phyloP scores from a whole-genome alignment of 2,329 filamentous ascomycete genomes.

The Sphaerulina vaccinii region DNA sequence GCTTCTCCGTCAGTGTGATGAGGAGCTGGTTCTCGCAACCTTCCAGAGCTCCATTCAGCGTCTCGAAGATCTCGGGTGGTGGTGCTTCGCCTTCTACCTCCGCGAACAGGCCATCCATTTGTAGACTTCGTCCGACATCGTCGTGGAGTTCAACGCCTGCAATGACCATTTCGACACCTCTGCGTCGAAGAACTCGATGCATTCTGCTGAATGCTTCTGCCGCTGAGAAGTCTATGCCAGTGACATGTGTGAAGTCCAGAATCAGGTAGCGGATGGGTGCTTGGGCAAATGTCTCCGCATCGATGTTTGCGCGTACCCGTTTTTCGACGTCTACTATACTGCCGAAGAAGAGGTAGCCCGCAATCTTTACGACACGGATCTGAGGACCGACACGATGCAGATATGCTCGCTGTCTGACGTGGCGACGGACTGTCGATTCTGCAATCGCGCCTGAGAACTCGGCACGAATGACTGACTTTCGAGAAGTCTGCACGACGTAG shows the following conservation, averaged over 20 bases:
- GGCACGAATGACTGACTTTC: conserved; percentile 82
- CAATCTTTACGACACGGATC: conserved; percentile 86
- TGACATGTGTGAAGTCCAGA: conserved; percentile 84
- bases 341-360: conserved; percentile 96
- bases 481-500: conserved; percentile 86
- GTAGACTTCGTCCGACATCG: conserved; percentile 72
- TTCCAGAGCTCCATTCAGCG: conserved; percentile 90
- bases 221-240: conserved; percentile 91
- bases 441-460: conserved; percentile 88
- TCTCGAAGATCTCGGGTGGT: conserved; percentile 68
- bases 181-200: conserved; percentile 75
- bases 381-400: conserved; percentile 81
- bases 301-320: conserved; percentile 76
- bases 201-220: conserved; percentile 93
- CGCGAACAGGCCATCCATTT: conserved; percentile 78
- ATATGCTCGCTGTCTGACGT: conserved; percentile 84
- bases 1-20: conserved; percentile 45
- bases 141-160: conserved; percentile 77
- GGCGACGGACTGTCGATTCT: conserved; percentile 86
- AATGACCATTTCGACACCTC: conserved; percentile 76
- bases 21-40: conserved; percentile 93
- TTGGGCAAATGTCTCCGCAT: conserved; percentile 74
- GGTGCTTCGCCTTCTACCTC: conserved; percentile 62
- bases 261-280: conserved; percentile 86
- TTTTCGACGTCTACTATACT: conserved; percentile 95